These are phyloP conservation scores for Euclidium syriacum DNA, from an alignment of 345 rosid genomes.

Conservation along the genomic window DNA sequence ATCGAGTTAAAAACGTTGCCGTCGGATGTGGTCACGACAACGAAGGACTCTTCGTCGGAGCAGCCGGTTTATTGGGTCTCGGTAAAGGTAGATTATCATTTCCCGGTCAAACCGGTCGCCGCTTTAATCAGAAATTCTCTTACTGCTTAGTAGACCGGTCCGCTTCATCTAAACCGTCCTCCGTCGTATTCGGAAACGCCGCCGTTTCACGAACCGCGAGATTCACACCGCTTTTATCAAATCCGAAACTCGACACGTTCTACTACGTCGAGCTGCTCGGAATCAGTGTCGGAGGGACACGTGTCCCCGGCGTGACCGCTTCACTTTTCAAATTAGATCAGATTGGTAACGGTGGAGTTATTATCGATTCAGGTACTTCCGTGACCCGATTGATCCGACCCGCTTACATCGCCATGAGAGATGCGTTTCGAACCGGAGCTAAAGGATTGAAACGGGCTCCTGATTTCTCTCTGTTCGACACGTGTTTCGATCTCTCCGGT, in stretches of 20 bases:
- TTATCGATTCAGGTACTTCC: constrained; percentile 84
- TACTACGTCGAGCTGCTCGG: constrained; percentile 86
- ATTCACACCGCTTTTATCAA: constrained; percentile 69
- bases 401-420: constrained; percentile 60
- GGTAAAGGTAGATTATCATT: constrained; percentile 84
- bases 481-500: constrained; percentile 75
- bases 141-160: constrained; percentile 91
- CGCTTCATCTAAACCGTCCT: constrained; percentile 73
- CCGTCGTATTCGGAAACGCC: constrained; percentile 68
- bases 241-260: constrained; percentile 89
- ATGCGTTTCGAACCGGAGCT: constrained; percentile 56
- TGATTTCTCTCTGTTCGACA: constrained; percentile 63
- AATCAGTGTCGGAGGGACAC: constrained; percentile 83
- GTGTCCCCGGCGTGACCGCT: constrained; percentile 58
- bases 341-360: constrained; percentile 85
- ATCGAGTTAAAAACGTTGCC: constrained; percentile 60
- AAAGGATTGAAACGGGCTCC: constrained; percentile 45
- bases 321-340: constrained; percentile 67
- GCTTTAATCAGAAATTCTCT: constrained; percentile 72
- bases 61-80: constrained; percentile 87
- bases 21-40: constrained; percentile 94
- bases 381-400: constrained; percentile 73
- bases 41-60: constrained; percentile 88
- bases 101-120: constrained; percentile 74
- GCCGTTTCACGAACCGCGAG: constrained; percentile 65